Evolutionary conservation across 768 basidiomycete species (phyloP).

Genomic region (Hygrophorus pudorinus): DNA sequence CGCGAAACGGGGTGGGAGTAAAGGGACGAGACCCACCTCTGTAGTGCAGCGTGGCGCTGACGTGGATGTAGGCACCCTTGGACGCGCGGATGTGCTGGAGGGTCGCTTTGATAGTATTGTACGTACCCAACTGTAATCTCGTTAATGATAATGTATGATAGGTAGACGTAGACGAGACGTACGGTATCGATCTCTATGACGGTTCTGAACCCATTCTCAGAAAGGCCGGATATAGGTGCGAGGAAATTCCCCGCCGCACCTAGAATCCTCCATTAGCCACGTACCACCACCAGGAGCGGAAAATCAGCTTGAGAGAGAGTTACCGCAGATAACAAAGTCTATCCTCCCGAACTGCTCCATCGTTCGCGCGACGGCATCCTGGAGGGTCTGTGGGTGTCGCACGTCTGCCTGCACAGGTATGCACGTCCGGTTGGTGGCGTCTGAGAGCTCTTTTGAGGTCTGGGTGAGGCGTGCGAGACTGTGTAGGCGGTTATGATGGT

Average conservation of each 20-base stretch:
- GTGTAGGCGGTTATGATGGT: constrained; percentile 2
- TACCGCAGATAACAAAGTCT: constrained; percentile 92
- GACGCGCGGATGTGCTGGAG: constrained; percentile 59
- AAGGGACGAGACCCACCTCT: constrained; percentile 30
- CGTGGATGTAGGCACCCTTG: constrained; percentile 79
- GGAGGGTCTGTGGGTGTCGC: constrained; percentile 59
- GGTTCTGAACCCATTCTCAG: constrained; percentile 84
- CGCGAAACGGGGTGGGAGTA: constrained; percentile 10
- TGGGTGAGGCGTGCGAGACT: constrained; percentile 65
- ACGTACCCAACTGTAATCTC: constrained; percentile 67
- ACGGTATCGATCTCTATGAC: constrained; percentile 93
- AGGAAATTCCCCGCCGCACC: constrained; percentile 97
- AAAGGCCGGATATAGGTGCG: constrained; percentile 72
- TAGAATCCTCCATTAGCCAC: too few species aligned
- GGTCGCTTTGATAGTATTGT: constrained; percentile 91
- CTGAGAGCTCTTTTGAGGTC: constrained; percentile 62
- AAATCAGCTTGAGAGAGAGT: too few species aligned
- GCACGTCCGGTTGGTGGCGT: constrained; percentile 60
- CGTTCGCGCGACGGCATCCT: constrained; percentile 65
- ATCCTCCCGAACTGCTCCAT: constrained; percentile 75
- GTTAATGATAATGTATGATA: not conserved
- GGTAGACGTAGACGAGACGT: constrained; percentile 2
- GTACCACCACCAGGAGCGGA: too few species aligned
- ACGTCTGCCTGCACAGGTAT: constrained; percentile 77
- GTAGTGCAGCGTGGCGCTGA: constrained; percentile 86